These are phyloP conservation scores for Theobroma cacao DNA, from an alignment of 345 rosid genomes.

Conservation along the genomic window DNA sequence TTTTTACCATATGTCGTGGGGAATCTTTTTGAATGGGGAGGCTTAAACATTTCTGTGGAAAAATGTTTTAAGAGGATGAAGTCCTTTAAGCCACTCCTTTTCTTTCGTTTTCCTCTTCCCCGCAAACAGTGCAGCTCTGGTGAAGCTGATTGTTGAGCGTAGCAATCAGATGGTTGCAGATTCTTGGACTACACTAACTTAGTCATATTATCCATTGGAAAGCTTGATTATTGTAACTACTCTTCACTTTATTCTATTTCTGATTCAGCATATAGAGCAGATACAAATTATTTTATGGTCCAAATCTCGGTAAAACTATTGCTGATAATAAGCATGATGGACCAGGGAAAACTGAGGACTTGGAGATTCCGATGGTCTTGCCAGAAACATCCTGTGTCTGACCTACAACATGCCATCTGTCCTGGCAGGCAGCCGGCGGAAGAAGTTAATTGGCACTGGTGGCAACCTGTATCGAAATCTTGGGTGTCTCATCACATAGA, in stretches of 20 bases:
- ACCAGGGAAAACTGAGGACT: not conserved
- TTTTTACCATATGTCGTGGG: no score
- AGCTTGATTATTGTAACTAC: not conserved
- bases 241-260: not conserved
- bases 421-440: constrained; percentile 88
- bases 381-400: not conserved
- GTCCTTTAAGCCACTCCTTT: no score
- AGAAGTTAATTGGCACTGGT: constrained; percentile 86
- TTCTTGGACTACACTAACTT: not conserved
- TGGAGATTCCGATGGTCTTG: not conserved
- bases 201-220: not conserved
- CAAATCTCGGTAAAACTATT: not conserved
- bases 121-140: no score
- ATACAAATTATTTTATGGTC: not conserved
- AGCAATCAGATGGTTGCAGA: not conserved
- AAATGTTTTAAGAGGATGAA: no score
- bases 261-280: not conserved
- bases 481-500: constrained; percentile 84
- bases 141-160: not conserved
- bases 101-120: no score
- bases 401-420: constrained; percentile 85
- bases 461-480: constrained; percentile 87
- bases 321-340: not conserved
- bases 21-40: no score
- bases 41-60: no score